Evolutionary conservation across 257 asterid genomes (phyloP).

Genomic region (Gardenia jasminoides): DNA sequence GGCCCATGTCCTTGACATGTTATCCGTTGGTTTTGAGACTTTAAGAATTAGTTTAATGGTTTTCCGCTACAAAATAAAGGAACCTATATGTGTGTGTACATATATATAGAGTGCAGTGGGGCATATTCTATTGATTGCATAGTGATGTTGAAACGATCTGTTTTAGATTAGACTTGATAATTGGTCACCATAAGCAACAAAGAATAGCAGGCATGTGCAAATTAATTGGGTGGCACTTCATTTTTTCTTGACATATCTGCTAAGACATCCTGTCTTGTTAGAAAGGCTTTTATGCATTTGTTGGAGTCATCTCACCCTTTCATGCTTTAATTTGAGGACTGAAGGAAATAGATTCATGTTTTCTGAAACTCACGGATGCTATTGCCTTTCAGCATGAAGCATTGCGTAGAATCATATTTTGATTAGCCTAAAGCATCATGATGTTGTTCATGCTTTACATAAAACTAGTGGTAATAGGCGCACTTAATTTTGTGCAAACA

Average conservation of each 20-base stretch:
- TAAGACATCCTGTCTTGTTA: neutral
- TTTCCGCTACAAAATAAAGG: neutral
- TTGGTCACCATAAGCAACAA: neutral
- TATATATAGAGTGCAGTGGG: too few species aligned
- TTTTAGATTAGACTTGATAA: neutral
- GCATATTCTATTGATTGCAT: neutral
- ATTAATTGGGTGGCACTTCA: neutral
- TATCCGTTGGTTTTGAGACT: neutral
- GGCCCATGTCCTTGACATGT: neutral
- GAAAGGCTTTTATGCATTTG: neutral
- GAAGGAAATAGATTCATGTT: neutral
- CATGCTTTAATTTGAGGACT: slow-evolving; percentile 5
- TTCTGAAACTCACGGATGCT: neutral
- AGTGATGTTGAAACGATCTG: neutral
- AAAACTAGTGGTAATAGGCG: too few species aligned
- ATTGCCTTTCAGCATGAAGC: neutral
- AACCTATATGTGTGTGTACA: too few species aligned
- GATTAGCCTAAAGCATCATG: neutral
- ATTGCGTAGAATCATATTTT: neutral
- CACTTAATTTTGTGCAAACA: too few species aligned
- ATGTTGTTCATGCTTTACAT: neutral
- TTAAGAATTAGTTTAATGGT: neutral
- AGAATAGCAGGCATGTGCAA: neutral
- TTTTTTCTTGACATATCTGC: neutral
- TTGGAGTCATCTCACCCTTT: neutral